Percentiles rank a stretch among this genome's conserved stretches.
phyloP scores from a whole-genome alignment of 805 yeast species.

The Starmerella apicola region DNA sequence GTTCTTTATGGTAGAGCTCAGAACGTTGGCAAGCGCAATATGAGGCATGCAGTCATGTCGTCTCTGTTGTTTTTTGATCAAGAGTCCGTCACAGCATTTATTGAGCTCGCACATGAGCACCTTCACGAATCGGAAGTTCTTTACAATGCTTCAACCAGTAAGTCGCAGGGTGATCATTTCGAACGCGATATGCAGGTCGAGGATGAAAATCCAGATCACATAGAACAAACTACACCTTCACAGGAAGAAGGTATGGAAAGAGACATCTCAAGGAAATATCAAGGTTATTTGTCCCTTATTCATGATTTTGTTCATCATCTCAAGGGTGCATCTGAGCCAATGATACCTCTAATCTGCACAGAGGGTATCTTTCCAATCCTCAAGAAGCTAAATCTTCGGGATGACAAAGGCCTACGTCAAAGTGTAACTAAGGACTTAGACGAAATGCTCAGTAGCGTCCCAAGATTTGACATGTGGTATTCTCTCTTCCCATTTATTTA shows the following conservation, averaged over 20 bases:
- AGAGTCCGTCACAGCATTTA: slow-evolving; percentile 43
- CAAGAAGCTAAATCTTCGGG: slow-evolving; percentile 26
- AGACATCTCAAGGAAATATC: slow-evolving; percentile 5
- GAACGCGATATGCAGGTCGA: neutral
- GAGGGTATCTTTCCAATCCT: slow-evolving; percentile 14
- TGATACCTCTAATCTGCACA: slow-evolving; percentile 37
- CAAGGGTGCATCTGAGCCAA: slow-evolving; percentile 43
- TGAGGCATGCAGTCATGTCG: slow-evolving; percentile 36
- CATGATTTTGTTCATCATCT: slow-evolving; percentile 44
- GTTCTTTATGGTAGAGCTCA: slow-evolving; percentile 82
- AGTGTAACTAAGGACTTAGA: slow-evolving; percentile 53
- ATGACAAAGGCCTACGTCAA: slow-evolving; percentile 51
- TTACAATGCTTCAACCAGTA: neutral
- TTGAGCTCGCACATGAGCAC: slow-evolving; percentile 48
- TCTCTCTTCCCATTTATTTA: slow-evolving; percentile 39
- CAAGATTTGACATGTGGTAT: slow-evolving; percentile 44
- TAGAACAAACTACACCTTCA: too few species aligned
- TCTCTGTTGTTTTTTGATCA: slow-evolving; percentile 28
- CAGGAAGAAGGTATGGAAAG: neutral
- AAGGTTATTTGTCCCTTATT: slow-evolving; percentile 54
- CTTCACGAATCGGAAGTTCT: slow-evolving; percentile 25
- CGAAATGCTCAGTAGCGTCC: slow-evolving; percentile 42
- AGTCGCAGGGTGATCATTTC: neutral
- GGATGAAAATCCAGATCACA: neutral
- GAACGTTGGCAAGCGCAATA: slow-evolving; percentile 58